These are phyloP conservation scores for Dendryphion nanum DNA, from an alignment of 2,329 filamentous ascomycete species.

Conservation along the genomic window DNA sequence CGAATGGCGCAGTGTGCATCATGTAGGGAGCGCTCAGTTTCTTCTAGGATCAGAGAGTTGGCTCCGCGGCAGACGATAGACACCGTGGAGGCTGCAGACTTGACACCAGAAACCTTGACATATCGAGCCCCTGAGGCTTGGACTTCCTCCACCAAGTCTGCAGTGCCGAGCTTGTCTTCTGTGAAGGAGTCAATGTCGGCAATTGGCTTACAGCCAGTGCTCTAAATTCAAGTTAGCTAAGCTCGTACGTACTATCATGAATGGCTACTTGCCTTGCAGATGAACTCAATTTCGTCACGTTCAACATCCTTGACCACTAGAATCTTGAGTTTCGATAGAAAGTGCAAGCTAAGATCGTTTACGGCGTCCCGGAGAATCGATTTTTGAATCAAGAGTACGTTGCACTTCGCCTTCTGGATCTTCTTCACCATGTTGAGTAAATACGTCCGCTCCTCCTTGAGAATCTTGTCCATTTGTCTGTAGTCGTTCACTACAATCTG, in stretches of 20 bases:
- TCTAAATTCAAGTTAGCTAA: slow-evolving; percentile 42
- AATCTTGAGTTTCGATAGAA: slow-evolving; percentile 95
- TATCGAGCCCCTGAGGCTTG: slow-evolving; percentile 85
- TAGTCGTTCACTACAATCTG: slow-evolving; percentile 99
- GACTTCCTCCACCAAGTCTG: slow-evolving; percentile 91
- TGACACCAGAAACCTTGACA: slow-evolving; percentile 92
- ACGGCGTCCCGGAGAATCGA: slow-evolving; percentile 96
- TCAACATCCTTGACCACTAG: slow-evolving; percentile 96
- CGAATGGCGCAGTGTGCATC: slow-evolving; percentile 97
- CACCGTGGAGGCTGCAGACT: slow-evolving; percentile 78
- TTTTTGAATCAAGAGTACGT: slow-evolving; percentile 97
- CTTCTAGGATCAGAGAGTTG: slow-evolving; percentile 91
- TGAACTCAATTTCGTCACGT: slow-evolving; percentile 97
- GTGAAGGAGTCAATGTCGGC: slow-evolving; percentile 98
- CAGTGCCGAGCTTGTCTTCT: slow-evolving; percentile 93
- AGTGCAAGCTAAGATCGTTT: slow-evolving; percentile 96
- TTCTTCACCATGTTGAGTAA: slow-evolving; percentile 99
- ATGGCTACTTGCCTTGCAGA: slow-evolving; percentile 69
- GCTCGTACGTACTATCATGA: background rate
- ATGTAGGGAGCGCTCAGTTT: slow-evolving; percentile 94
- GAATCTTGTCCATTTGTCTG: slow-evolving; percentile 99
- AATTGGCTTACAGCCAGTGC: slow-evolving; percentile 96
- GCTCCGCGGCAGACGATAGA: slow-evolving; percentile 93
- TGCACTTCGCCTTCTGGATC: slow-evolving; percentile 99
- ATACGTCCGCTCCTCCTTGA: slow-evolving; percentile 98